Percentiles rank a stretch among this genome's conserved stretches.
These are phyloP conservation scores for Aspergillus persii DNA, from an alignment of 2,329 filamentous ascomycete genomes.

Conservation along the genomic window DNA sequence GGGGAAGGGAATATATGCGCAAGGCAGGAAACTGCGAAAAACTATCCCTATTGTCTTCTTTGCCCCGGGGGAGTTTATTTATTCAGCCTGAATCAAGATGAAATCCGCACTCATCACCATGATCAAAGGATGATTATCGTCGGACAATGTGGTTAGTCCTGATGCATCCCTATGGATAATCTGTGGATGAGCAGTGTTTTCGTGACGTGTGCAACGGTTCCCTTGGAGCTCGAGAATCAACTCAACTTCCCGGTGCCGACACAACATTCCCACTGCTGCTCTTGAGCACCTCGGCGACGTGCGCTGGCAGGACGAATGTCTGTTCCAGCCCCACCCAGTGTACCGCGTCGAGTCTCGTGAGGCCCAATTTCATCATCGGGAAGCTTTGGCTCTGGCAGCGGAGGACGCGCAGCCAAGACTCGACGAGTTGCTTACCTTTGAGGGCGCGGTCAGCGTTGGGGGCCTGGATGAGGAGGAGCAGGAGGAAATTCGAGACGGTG, in stretches of 20 bases:
- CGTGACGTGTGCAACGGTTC: too few species aligned
- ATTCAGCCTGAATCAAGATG: too few species aligned
- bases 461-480: constrained; percentile 32
- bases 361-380: constrained; percentile 29
- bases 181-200: too few species aligned
- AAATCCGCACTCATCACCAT: too few species aligned
- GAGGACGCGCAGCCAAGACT: constrained; percentile 29
- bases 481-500: constrained; percentile 35
- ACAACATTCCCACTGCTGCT: not conserved
- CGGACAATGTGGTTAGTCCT: too few species aligned
- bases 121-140: too few species aligned
- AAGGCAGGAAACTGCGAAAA: too few species aligned
- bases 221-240: too few species aligned
- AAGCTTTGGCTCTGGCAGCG: constrained; percentile 30
- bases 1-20: too few species aligned
- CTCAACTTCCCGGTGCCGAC: not conserved
- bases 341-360: constrained; percentile 25
- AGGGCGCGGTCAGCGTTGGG: constrained; percentile 27
- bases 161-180: too few species aligned
- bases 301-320: constrained; percentile 24
- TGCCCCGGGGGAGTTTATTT: too few species aligned
- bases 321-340: constrained; percentile 26
- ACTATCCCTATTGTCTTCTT: too few species aligned
- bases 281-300: constrained; percentile 21
- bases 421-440: constrained; percentile 26